Evolutionary conservation across 148 eudicot species (phyloP).

Genomic region (Rhododendron griersonianum): DNA sequence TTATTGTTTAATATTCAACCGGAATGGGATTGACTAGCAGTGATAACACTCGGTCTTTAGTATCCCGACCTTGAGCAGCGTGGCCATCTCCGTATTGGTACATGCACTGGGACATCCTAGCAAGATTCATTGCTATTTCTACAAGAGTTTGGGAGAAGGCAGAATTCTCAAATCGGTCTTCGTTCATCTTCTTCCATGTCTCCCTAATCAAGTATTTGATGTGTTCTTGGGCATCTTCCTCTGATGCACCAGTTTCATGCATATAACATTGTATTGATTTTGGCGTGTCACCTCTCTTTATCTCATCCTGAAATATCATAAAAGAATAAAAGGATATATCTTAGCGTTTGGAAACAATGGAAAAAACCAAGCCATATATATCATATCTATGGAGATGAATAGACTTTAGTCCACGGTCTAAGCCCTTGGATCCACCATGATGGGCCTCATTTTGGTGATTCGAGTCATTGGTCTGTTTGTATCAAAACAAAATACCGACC

Average conservation of each 20-base stretch:
- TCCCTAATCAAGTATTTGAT: constrained; percentile 12
- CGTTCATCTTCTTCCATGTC: constrained; percentile 31
- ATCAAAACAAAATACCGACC: too few species aligned
- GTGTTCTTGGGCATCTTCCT: constrained; percentile 18
- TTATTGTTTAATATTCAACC: background rate
- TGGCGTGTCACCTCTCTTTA: constrained; percentile 23
- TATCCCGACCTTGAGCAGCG: background rate
- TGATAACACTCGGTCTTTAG: background rate
- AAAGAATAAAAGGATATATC: background rate
- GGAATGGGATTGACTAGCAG: constrained; percentile 18
- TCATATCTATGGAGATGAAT: too few species aligned
- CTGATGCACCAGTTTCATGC: constrained; percentile 14
- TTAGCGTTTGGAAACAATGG: background rate
- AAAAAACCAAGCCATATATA: too few species aligned
- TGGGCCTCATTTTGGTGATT: too few species aligned
- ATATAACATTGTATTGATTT: constrained; percentile 29
- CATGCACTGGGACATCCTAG: constrained; percentile 16
- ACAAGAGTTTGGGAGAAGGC: constrained; percentile 2
- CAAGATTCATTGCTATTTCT: constrained; percentile 15
- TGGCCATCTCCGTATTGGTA: constrained; percentile 27
- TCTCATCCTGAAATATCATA: constrained; percentile 17
- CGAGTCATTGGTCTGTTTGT: too few species aligned
- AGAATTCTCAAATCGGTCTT: background rate
- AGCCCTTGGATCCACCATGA: too few species aligned
- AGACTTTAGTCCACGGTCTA: too few species aligned